phyloP scores from a whole-genome alignment of 2,329 filamentous ascomycete genomes.

The Fusarium austroafricanum region DNA sequence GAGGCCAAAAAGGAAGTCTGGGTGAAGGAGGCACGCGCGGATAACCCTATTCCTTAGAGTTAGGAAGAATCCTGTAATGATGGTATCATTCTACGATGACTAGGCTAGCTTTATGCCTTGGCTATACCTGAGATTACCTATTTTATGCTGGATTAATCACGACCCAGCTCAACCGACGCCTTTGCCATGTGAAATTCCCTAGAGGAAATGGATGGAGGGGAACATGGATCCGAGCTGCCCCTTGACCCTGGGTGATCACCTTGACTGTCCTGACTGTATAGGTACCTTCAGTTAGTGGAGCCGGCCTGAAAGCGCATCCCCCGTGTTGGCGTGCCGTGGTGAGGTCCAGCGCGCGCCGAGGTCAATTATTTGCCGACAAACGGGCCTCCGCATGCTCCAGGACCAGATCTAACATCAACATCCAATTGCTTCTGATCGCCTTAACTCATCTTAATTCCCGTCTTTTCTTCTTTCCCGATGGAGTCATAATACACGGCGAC shows the following conservation, averaged over 20 bases:
- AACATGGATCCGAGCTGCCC: too few species aligned
- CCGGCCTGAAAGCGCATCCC: constrained; percentile 29
- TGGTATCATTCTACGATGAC: background rate
- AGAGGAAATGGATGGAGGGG: background rate
- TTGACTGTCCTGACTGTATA: background rate
- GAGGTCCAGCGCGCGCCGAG: constrained; percentile 31
- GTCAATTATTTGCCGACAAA: constrained; percentile 39
- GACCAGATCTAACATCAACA: constrained; percentile 34
- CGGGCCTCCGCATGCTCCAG: constrained; percentile 29
- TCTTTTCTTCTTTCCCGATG: constrained; percentile 38
- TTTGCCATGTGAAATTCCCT: constrained; percentile 6
- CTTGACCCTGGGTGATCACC: background rate
- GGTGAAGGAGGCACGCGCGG: constrained; percentile 47
- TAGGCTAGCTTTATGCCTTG: too few species aligned
- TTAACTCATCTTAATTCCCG: constrained; percentile 27
- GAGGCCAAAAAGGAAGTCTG: constrained; percentile 61
- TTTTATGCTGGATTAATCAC: background rate
- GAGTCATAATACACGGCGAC: constrained; percentile 37
- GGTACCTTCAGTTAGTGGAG: constrained; percentile 17
- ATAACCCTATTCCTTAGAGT: background rate
- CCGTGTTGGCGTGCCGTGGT: constrained; percentile 24
- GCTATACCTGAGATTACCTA: too few species aligned
- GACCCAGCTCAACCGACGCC: background rate
- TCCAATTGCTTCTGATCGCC: constrained; percentile 37
- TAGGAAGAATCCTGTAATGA: background rate